Base-by-base conservation (phyloP, 192 early-diverging fungal genomes). In the Dispira parvispora region DNA sequence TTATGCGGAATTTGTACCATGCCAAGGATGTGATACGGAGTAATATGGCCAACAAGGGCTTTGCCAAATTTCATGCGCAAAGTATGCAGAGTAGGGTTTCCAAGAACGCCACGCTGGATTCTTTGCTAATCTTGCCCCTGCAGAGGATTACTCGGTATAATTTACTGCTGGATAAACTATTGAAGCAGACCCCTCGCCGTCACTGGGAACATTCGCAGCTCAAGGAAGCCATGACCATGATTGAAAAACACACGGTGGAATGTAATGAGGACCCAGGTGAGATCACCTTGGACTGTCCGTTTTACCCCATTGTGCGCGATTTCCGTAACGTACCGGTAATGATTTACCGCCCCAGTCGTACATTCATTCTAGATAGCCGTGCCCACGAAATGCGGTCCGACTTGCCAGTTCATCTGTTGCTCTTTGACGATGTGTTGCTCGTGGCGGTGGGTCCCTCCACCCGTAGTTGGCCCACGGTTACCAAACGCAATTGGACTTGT, bases 61-160 rank as follows among this genome's bases (percentile, higher is more conserved):
- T 61, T 44, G 38, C 43, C 58, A 61, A 61, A 44, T 61, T 61
- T 20, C 43, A 61, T 1, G 43, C 43, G 10, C 43, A 61, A 18
- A 25, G 8, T 11, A 10, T 61, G 18, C 14, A 9, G 1, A 45
- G 14, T 25, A 43, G 45, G 43, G n/a, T n/a, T 20, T n/a, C 58
- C 43, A 61, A 61, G 58, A 61, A 61, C 28, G 58, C 43, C n/a
- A 45, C 58, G 12, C 43, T 61, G 38, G n/a, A 16, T 14, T 61
- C 58, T 14, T n/a, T 61, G 43, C 43, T 61, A 16, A 61, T 61
- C 8, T 20, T 61, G 32, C 58, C 58, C 9, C 20, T 61, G 0
- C 58, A 61, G 43, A 42, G 58, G n/a, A 61, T 61, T 21, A 61
- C 58, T 43, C 58, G 58, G 38, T 61, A 61, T 44, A 42, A 42